A percentile compares a stretch with the other conserved stretches of the same genome.
Evolutionary conservation across 2,329 filamentous ascomycete species (phyloP).

Genomic region (Arthrinium puccinioides): DNA sequence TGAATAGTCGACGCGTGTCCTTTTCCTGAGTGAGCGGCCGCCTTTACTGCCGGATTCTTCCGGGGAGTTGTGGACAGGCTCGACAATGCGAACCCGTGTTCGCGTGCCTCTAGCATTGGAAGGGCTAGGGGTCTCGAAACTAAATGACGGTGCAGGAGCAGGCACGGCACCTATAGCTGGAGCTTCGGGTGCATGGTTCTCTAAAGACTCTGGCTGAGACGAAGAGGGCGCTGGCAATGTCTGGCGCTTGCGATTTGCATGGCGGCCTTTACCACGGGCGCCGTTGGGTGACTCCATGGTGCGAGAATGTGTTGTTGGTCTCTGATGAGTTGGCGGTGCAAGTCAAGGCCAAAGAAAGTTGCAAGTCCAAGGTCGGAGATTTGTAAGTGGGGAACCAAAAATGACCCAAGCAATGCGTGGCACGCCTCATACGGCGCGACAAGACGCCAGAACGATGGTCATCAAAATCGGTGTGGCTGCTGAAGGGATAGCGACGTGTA

Average conservation of each 20-base stretch:
- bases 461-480: too few species aligned
- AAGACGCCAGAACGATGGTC: too few species aligned
- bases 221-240: conserved; percentile 13
- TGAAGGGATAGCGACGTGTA: too few species aligned
- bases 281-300: conserved; percentile 21
- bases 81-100: conserved; percentile 34
- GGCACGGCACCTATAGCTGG: conserved; percentile 11
- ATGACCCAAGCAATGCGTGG: conserved; percentile 1
- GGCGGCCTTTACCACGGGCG: conserved; percentile 17
- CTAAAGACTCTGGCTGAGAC: conserved; percentile 13
- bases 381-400: conserved; percentile 7
- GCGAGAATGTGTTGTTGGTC: conserved; percentile 4
- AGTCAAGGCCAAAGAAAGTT: conserved; percentile 1
- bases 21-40: conserved; percentile 50
- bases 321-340: conserved; percentile 2
- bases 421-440: too few species aligned
- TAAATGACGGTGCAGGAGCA: conserved; percentile 14
- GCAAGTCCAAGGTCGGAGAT: conserved; percentile 5
- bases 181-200: conserved; percentile 10
- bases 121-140: conserved; percentile 21
- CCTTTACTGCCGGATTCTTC: conserved; percentile 46
- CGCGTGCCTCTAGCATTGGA: conserved; percentile 30
- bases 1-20: conserved; percentile 50
- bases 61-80: conserved; percentile 27
- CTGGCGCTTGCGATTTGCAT: conserved; percentile 17